Evolutionary conservation across 257 asterid species (phyloP).

Genomic region (Ophiorrhiza pumila): DNA sequence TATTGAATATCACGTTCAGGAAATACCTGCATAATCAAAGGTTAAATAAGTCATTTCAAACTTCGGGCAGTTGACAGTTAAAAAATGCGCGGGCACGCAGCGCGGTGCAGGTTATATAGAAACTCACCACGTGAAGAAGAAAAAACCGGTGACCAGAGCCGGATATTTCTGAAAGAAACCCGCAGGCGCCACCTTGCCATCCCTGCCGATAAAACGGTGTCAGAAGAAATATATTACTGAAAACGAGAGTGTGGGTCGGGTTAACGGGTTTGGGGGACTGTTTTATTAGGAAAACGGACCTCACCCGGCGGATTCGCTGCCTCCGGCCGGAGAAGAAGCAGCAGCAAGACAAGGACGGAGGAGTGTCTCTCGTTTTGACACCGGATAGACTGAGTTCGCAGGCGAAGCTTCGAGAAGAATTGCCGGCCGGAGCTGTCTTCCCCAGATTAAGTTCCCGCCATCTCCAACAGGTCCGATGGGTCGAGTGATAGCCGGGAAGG

Average conservation of each 20-base stretch:
- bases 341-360: constrained; percentile 67
- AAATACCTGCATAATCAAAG: constrained; percentile 52
- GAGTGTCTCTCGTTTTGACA: constrained; percentile 37
- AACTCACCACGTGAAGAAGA: constrained; percentile 97
- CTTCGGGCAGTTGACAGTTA: background rate
- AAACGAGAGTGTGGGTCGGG: constrained; percentile 9
- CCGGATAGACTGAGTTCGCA: constrained; percentile 21
- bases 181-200: constrained; percentile 42
- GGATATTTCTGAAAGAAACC: constrained; percentile 80
- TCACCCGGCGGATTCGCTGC: constrained; percentile 91
- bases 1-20: constrained; percentile 90
- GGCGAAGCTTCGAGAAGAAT: constrained; percentile 60
- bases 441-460: constrained; percentile 63
- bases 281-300: constrained; percentile 43
- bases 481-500: constrained; percentile 28
- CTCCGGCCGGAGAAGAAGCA: constrained; percentile 66
- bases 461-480: constrained; percentile 44
- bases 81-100: constrained; percentile 4
- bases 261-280: constrained; percentile 18
- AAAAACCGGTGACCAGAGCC: constrained; percentile 76
- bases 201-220: constrained; percentile 36
- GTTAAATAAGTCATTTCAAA: constrained; percentile 20
- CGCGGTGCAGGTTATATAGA: constrained; percentile 11
- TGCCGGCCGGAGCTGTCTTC: constrained; percentile 77
- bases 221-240: constrained; percentile 13